Evolutionary conservation across 2,329 filamentous ascomycete genomes (phyloP).

Genomic region (Dryadomyces sulphureus): DNA sequence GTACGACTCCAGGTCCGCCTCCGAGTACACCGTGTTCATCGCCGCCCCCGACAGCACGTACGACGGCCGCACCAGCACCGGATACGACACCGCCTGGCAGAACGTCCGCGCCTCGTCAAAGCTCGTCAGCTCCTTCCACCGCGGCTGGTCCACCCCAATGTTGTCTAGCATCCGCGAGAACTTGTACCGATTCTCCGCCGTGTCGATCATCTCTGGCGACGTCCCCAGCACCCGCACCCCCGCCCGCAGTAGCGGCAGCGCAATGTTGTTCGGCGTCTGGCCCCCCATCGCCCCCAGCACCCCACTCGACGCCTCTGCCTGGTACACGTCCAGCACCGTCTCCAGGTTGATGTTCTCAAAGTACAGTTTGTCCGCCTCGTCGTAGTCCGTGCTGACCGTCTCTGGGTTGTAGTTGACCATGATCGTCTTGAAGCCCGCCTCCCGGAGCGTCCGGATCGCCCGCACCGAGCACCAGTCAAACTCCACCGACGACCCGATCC

Average conservation of each 20-base stretch:
- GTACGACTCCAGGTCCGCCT: constrained; percentile 80
- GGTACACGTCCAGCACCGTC: constrained; percentile 84
- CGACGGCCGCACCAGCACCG: constrained; percentile 86
- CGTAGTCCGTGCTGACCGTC: constrained; percentile 80
- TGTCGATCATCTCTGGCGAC: constrained; percentile 97
- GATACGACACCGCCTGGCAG: constrained; percentile 79
- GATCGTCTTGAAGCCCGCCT: constrained; percentile 78
- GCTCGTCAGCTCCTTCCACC: constrained; percentile 95
- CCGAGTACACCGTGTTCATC: constrained; percentile 98
- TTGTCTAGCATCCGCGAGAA: constrained; percentile 96
- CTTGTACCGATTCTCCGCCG: constrained; percentile 94
- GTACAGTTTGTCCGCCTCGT: constrained; percentile 87
- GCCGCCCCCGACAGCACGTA: constrained; percentile 95
- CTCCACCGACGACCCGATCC: constrained; percentile 93
- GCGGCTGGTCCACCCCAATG: constrained; percentile 88
- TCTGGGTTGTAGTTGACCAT: constrained; percentile 90
- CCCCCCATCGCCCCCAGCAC: constrained; percentile 94
- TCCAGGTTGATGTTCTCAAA: constrained; percentile 93
- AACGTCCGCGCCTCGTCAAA: constrained; percentile 81
- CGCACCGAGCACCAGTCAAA: constrained; percentile 99
- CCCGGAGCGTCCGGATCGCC: constrained; percentile 77
- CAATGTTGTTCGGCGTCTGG: constrained; percentile 96
- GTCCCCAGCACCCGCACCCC: constrained; percentile 91
- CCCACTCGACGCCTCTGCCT: constrained; percentile 68
- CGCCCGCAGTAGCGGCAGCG: constrained; percentile 70